phyloP scores from a whole-genome alignment of 2,329 filamentous ascomycete genomes.

The Didymella segeticola region DNA sequence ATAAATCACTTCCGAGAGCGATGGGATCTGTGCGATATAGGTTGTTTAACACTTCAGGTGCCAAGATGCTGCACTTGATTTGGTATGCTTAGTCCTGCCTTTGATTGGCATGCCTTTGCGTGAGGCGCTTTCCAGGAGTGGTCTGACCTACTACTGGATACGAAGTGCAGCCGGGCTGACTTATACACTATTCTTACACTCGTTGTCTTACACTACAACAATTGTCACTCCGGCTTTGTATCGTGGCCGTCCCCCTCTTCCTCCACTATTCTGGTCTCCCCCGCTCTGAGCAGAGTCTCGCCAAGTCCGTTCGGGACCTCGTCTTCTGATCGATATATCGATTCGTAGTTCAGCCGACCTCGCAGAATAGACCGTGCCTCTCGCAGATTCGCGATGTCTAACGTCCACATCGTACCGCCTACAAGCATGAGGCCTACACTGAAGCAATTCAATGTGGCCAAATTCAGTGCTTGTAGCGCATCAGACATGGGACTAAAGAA shows the following conservation, averaged over 20 bases:
- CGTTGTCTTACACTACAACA: constrained; percentile 25
- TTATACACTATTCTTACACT: constrained; percentile 31
- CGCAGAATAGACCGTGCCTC: constrained; percentile 66
- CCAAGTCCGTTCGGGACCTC: constrained; percentile 34
- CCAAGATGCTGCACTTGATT: constrained; percentile 7
- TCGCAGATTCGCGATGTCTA: constrained; percentile 68
- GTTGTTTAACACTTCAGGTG: not conserved
- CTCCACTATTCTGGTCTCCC: constrained; percentile 50
- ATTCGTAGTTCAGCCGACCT: constrained; percentile 63
- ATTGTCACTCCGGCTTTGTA: constrained; percentile 26
- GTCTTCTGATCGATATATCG: constrained; percentile 55
- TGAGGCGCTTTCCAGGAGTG: not conserved
- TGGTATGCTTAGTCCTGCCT: constrained; percentile 1
- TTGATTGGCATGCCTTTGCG: not conserved
- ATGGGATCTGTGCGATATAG: not conserved
- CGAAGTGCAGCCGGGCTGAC: constrained; percentile 6
- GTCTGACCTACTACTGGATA: not conserved
- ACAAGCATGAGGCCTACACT: constrained; percentile 76
- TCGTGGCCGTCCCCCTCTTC: constrained; percentile 15
- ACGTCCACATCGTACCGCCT: constrained; percentile 76
- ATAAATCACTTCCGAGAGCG: not conserved
- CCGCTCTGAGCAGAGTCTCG: constrained; percentile 49
- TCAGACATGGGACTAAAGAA: constrained; percentile 71
- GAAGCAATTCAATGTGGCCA: constrained; percentile 86
- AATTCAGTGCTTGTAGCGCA: constrained; percentile 80